phyloP scores from a whole-genome alignment of 2,329 filamentous ascomycete species.

The Colletotrichum trifolii region DNA sequence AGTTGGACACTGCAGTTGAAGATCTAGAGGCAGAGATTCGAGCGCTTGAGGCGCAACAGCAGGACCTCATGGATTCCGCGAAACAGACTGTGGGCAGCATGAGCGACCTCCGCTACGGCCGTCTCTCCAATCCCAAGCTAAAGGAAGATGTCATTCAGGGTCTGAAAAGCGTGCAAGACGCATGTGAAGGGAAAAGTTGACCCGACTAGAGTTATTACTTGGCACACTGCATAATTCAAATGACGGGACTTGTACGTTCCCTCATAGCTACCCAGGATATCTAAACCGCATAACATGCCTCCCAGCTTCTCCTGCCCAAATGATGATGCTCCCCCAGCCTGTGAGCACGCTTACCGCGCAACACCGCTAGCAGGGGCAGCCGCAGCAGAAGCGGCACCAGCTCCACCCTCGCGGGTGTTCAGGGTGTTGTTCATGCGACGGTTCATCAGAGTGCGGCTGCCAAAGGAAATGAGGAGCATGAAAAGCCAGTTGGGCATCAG shows the following conservation, averaged over 20 bases:
- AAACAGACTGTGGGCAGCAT: constrained; percentile 75
- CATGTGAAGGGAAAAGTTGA: constrained; percentile 65
- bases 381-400: constrained; percentile 14
- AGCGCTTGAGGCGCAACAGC: constrained; percentile 73
- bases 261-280: constrained; percentile 5
- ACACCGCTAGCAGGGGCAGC: constrained; percentile 14
- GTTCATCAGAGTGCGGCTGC: constrained; percentile 78
- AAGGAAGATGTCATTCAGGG: constrained; percentile 75
- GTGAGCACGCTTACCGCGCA: constrained; percentile 12
- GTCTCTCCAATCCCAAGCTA: constrained; percentile 73
- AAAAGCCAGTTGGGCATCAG: constrained; percentile 79
- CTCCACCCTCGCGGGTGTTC: constrained; percentile 14
- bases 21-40: constrained; percentile 77
- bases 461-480: constrained; percentile 80
- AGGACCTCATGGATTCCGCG: constrained; percentile 68
- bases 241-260: not conserved
- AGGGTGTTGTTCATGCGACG: constrained; percentile 41
- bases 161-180: constrained; percentile 70
- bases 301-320: constrained; percentile 2
- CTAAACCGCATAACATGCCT: constrained; percentile 14
- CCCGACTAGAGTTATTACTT: constrained; percentile 37
- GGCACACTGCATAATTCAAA: constrained; percentile 34
- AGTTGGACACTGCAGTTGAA: constrained; percentile 73
- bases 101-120: constrained; percentile 86
- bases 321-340: not conserved